Conservation (phyloP, 371 early-diverging fungal species). For the Mucor saturninus region DNA sequence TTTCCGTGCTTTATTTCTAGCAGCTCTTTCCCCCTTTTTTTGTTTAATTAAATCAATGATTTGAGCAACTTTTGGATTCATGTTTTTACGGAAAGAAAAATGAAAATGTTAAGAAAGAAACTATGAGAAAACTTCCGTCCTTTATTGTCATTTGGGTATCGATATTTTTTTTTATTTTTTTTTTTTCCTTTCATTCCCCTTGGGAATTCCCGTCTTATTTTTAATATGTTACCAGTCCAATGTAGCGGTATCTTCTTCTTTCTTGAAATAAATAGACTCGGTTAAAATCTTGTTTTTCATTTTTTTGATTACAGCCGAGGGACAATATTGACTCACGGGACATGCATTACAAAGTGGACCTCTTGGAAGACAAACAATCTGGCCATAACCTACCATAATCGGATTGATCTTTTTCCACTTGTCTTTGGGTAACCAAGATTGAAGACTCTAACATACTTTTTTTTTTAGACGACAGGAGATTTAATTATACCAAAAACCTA, state of each 20-base stretch:
- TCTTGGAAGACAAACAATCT: conserved; percentile 81
- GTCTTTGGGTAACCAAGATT: conserved; percentile 86
- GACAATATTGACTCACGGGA: conserved; percentile 79
- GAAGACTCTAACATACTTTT: conserved; percentile 56
- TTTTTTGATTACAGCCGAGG: conserved; percentile 48
- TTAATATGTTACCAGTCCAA: conserved; percentile 13
- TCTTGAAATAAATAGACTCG: conserved; percentile 11
- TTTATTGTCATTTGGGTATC: no score
- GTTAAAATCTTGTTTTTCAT: conserved; percentile 4
- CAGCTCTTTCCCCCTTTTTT: not conserved
- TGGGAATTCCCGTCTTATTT: conserved; percentile 12
- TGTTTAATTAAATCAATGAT: not conserved
- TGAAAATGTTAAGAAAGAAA: not conserved
- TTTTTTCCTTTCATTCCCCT: conserved; percentile 3
- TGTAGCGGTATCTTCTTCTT: not conserved
- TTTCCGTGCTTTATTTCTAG: not conserved
- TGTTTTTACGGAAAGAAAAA: not conserved
- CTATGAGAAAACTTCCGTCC: no score
- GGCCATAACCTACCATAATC: conserved; percentile 96
- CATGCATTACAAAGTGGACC: conserved; percentile 87
- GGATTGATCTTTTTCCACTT: conserved; percentile 93
- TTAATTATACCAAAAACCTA: conserved; percentile 19
- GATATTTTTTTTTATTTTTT: no score
- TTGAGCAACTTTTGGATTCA: not conserved
- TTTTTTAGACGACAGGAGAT: not conserved